Evolutionary conservation across 192 early-diverging fungal species (phyloP).

Genomic region (Coemansia sp.): DNA sequence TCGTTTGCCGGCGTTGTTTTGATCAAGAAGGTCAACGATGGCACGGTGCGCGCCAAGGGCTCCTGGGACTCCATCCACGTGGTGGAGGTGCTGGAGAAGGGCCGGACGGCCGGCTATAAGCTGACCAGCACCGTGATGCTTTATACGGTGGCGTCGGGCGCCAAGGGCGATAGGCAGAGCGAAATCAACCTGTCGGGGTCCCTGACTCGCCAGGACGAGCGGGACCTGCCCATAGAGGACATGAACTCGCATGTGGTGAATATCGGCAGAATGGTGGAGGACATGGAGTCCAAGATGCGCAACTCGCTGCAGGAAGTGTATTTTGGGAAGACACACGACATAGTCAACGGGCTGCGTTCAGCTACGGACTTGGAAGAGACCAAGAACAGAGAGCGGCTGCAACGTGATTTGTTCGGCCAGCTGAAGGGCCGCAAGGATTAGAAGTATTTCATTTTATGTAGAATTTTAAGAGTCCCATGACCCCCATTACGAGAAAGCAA

Average conservation of each 20-base stretch:
- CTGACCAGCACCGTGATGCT: conserved; percentile 96
- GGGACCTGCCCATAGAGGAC: conserved; percentile 73
- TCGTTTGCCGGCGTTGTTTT: conserved; percentile 92
- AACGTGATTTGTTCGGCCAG: conserved; percentile 73
- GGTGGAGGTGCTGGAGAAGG: conserved; percentile 83
- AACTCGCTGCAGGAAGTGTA: conserved; percentile 92
- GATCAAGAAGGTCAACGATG: conserved; percentile 91
- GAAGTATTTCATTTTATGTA: background rate
- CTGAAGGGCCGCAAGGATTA: conserved; percentile 57
- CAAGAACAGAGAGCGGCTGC: conserved; percentile 72
- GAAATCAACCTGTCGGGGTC: conserved; percentile 86
- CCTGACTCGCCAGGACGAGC: conserved; percentile 90
- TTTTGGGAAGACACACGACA: conserved; percentile 97
- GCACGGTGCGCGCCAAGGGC: conserved; percentile 71
- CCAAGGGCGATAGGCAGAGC: conserved; percentile 51
- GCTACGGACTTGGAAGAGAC: conserved; percentile 71
- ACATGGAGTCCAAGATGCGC: conserved; percentile 98
- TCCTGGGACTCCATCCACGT: conserved; percentile 99
- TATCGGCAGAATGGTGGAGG: conserved; percentile 95
- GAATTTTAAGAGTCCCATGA: background rate
- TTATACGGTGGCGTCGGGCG: conserved; percentile 71
- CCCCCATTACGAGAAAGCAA: too few relatives aligned
- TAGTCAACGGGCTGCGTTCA: conserved; percentile 89
- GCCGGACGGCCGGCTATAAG: conserved; percentile 88
- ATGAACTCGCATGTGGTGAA: conserved; percentile 83